Evolutionary conservation across 73 alveolate species (phyloP), one percentile per base, ranked within the genome.

Genomic region (Uronychia binucleata): DNA sequence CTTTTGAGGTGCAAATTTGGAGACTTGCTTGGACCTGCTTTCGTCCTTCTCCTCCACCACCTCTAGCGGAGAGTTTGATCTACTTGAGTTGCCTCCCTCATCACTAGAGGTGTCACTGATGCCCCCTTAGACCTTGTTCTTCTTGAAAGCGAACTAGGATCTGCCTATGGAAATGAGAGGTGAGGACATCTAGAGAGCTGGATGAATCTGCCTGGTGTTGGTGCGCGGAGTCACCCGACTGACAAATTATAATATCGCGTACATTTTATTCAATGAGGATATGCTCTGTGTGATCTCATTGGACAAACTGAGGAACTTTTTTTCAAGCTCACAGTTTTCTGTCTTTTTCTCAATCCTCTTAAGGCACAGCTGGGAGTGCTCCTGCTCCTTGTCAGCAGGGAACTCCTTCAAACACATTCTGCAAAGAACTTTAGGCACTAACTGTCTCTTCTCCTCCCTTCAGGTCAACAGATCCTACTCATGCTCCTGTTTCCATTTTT

Each of bases 361-460:
- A 1, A 77, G 27, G 59, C 91, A 85, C 28, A 28, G 26, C 34
- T 76, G 31, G 1, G 91, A 85, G 46, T 85, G 91, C 83, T 85
- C 91, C n/a, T 33, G 29, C 58, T 85, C 86, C 33, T 77, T 76
- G 33, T 85, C 91, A 0, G 86, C 91, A 46, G 26, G 77, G 81
- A 85, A 85, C 28, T 77, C 31, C 58, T 77, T 1, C 0, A 77
- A 57, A 59, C 91, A 85, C 77, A 85, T 11, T 14, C 91, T n/a
- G 32, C 91, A 85, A 1, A 85, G 25, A 27, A 85, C 77, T n/a
- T 27, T 13, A 0, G 91, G 91, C 1, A 85, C 31, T 26, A 27
- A 77, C 8, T 76, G 28, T 31, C 77, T 75, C 34, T 78, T 76
- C 76, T 85, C 86, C 57, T 85, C 91, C 30, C 91, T 85, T 57